Percentiles rank a stretch among this genome's conserved stretches.
These are phyloP conservation scores for Teratosphaeria gauchensis DNA, from an alignment of 2,329 filamentous ascomycete genomes.

Conservation along the genomic window DNA sequence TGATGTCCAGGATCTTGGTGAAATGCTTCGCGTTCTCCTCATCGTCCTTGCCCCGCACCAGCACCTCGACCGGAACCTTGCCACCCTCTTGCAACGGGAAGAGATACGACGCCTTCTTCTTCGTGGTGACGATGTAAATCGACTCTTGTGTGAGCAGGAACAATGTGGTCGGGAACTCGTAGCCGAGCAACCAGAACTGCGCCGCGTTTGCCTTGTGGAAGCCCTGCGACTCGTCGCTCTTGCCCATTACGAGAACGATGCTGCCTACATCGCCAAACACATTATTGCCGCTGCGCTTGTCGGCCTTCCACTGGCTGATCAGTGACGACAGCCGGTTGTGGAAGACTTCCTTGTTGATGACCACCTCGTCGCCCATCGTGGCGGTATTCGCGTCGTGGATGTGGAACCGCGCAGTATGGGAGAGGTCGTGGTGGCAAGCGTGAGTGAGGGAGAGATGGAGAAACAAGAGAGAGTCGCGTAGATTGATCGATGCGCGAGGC, in stretches of 20 bases:
- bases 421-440: neutral
- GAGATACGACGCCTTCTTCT: conserved; percentile 95
- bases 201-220: conserved; percentile 96
- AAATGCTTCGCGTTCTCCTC: conserved; percentile 89
- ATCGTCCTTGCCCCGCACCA: conserved; percentile 84
- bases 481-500: neutral
- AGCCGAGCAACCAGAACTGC: conserved; percentile 97
- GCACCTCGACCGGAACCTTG: conserved; percentile 83
- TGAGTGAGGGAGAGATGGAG: neutral
- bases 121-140: conserved; percentile 86
- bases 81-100: conserved; percentile 80
- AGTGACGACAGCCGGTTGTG: conserved; percentile 86
- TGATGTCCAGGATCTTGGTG: conserved; percentile 68
- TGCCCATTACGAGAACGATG: conserved; percentile 86
- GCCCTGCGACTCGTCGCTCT: conserved; percentile 76
- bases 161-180: conserved; percentile 94
- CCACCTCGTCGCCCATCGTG: conserved; percentile 65
- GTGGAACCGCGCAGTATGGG: conserved; percentile 7
- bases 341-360: conserved; percentile 83
- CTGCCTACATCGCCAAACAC: conserved; percentile 80
- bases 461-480: neutral
- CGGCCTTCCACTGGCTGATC: conserved; percentile 86
- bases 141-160: conserved; percentile 84
- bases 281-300: conserved; percentile 78
- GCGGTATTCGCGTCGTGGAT: conserved; percentile 3